Conservation (phyloP, 2,329 filamentous ascomycete species). For the Dactylonectria estremocensis region DNA sequence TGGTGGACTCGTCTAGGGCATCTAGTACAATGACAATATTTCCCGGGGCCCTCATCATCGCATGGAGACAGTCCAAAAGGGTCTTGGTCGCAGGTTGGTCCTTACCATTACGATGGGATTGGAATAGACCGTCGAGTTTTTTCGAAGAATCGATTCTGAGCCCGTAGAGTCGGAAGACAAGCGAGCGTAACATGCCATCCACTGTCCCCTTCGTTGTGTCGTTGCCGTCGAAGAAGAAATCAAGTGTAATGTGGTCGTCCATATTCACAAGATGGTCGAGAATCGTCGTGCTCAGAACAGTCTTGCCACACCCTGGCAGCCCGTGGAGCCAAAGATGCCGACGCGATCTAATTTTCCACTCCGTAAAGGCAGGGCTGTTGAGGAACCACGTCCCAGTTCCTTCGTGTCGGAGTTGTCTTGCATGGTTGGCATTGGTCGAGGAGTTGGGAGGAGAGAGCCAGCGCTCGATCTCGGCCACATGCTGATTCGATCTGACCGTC, state of each 20-base stretch:
- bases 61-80: constrained; percentile 1
- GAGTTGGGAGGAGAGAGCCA: constrained; percentile 34
- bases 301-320: constrained; percentile 40
- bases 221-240: constrained; percentile 44
- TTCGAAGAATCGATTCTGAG: fast-evolving
- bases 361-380: constrained; percentile 16
- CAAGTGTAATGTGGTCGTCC: background rate
- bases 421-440: constrained; percentile 26
- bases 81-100: background rate
- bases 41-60: constrained; percentile 43
- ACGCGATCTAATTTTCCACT: constrained; percentile 32
- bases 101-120: background rate
- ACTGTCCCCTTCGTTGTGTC: constrained; percentile 38
- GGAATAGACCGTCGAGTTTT: background rate
- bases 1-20: constrained; percentile 44
- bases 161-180: constrained; percentile 41
- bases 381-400: constrained; percentile 38
- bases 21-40: constrained; percentile 37
- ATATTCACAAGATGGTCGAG: constrained; percentile 30
- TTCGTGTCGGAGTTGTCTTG: constrained; percentile 24
- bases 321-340: constrained; percentile 42
- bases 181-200: constrained; percentile 28
- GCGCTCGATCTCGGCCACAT: constrained; percentile 7
- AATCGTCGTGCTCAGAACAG: constrained; percentile 30
- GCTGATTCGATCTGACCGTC: background rate